Conservation (phyloP, 2,329 filamentous ascomycete genomes). For the Pseudogymnoascus sp. region DNA sequence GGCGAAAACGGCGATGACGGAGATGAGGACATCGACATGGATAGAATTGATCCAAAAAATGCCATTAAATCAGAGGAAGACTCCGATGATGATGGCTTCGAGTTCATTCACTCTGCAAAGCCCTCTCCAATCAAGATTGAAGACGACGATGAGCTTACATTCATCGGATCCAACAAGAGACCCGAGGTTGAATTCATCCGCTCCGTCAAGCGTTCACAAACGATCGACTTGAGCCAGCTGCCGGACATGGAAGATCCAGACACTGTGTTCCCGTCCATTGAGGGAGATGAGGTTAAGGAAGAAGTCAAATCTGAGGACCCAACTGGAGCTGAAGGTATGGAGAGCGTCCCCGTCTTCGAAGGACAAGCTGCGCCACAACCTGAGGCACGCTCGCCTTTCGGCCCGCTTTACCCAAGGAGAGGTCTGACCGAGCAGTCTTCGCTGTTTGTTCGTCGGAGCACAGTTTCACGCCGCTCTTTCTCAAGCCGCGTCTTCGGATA, state of each 20-base stretch:
- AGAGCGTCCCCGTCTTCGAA: neutral
- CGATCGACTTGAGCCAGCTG: neutral
- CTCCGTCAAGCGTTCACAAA: neutral
- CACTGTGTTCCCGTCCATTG: neutral
- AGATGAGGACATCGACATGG: neutral
- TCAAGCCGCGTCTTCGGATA: neutral
- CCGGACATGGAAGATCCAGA: neutral
- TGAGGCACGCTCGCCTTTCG: neutral
- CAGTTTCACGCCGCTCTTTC: neutral
- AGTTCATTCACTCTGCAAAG: neutral
- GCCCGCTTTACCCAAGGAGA: accelerated
- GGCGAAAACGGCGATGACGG: neutral
- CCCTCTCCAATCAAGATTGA: neutral
- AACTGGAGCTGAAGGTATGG: neutral
- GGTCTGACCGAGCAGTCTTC: neutral
- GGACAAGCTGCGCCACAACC: neutral
- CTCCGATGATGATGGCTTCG: neutral
- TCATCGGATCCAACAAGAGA: neutral
- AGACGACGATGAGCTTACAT: neutral
- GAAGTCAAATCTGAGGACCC: neutral
- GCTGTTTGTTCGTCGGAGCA: neutral
- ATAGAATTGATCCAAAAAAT: neutral
- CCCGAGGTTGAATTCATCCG: neutral
- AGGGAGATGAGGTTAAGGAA: neutral
- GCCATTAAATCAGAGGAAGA: neutral